Conservation (phyloP, 2,329 filamentous ascomycete genomes). For the Fusarium musae region DNA sequence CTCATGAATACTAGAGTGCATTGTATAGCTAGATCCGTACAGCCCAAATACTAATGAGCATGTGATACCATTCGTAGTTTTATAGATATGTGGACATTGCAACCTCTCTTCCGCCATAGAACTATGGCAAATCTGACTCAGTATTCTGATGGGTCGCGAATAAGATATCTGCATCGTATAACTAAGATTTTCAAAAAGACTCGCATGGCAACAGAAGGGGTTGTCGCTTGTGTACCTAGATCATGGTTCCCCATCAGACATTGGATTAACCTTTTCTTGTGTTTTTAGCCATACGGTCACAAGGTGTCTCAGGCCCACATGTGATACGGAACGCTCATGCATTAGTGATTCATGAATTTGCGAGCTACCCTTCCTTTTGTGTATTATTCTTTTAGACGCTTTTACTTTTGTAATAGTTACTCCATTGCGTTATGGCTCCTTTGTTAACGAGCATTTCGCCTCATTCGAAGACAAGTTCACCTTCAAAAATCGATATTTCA, state of each 20-base stretch:
- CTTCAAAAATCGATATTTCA: too few species aligned
- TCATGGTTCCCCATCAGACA: background rate
- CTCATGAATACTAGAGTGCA: background rate
- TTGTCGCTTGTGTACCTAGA: background rate
- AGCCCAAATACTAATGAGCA: background rate
- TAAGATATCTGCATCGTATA: background rate
- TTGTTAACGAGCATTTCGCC: background rate
- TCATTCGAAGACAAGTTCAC: background rate
- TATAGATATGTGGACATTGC: background rate
- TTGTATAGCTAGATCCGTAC: background rate
- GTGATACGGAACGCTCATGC: background rate
- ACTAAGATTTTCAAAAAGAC: background rate
- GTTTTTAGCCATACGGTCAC: background rate
- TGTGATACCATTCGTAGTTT: background rate
- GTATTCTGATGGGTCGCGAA: background rate
- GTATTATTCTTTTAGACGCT: background rate
- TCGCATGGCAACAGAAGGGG: background rate
- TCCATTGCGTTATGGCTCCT: background rate
- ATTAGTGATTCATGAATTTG: background rate
- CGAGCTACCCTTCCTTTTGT: background rate
- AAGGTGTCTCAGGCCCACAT: background rate
- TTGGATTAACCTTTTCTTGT: background rate
- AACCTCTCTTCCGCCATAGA: background rate
- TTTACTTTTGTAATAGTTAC: background rate
- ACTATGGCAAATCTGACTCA: background rate